Evolutionary conservation across 2,329 filamentous ascomycete genomes (phyloP).

Genomic region (Phoma sp.): DNA sequence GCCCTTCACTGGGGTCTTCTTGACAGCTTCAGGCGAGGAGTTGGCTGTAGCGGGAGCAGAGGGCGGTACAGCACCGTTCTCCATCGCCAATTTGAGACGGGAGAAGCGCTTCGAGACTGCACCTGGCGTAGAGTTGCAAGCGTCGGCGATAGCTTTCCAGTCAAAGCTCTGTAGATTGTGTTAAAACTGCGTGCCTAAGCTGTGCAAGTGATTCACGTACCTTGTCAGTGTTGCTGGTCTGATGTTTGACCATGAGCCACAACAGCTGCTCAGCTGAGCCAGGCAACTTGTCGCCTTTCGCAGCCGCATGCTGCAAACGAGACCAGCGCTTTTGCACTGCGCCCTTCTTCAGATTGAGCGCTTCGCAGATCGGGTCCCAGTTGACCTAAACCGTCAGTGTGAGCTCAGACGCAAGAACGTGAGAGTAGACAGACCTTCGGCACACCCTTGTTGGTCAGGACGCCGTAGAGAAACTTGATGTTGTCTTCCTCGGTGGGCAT

Average conservation of each 20-base stretch:
- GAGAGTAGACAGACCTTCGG: slow-evolving; percentile 25
- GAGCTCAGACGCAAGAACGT: background rate
- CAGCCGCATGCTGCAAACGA: slow-evolving; percentile 37
- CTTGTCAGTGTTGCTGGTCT: slow-evolving; percentile 19
- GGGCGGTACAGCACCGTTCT: slow-evolving; percentile 22
- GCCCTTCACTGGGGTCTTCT: slow-evolving; percentile 8
- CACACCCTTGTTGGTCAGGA: slow-evolving; percentile 33
- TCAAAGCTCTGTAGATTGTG: slow-evolving; percentile 18
- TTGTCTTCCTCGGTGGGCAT: slow-evolving; percentile 43
- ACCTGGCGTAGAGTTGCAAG: slow-evolving; percentile 37
- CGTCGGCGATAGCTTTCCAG: slow-evolving; percentile 37
- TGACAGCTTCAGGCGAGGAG: background rate
- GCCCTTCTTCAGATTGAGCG: slow-evolving; percentile 32
- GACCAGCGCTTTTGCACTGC: slow-evolving; percentile 43
- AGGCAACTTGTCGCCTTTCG: slow-evolving; percentile 23
- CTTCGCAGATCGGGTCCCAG: slow-evolving; percentile 31
- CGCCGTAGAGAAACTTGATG: slow-evolving; percentile 37
- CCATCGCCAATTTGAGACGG: slow-evolving; percentile 40
- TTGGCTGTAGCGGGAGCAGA: background rate
- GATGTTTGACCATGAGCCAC: slow-evolving; percentile 41
- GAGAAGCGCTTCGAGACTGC: slow-evolving; percentile 43
- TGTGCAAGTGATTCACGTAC: slow-evolving; percentile 15
- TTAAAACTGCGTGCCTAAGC: background rate
- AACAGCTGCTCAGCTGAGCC: slow-evolving; percentile 30
- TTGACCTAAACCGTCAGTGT: slow-evolving; percentile 33